Percentiles rank a stretch among this genome's conserved stretches.
phyloP scores from a whole-genome alignment of 768 basidiomycete species.

The Phallus indusiatus region DNA sequence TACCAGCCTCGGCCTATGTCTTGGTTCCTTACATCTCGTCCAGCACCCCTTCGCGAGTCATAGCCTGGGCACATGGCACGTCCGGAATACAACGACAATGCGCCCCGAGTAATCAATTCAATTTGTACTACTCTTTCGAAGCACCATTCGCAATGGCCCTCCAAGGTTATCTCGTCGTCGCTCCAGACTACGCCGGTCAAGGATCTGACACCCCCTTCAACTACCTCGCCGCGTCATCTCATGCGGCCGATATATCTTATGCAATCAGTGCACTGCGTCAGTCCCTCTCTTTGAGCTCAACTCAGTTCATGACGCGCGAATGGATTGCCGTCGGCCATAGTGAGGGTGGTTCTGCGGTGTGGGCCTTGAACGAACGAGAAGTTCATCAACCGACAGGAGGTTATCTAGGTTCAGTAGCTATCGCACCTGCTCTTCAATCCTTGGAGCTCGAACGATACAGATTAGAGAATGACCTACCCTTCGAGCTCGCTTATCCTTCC shows the following conservation, averaged over 20 bases:
- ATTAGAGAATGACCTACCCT: background rate
- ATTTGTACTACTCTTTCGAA: background rate
- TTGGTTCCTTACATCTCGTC: background rate
- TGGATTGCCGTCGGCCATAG: constrained; percentile 3
- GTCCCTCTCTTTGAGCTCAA: background rate
- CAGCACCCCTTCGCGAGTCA: background rate
- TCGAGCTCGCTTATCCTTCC: background rate
- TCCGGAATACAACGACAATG: constrained; percentile 3
- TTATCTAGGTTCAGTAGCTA: background rate
- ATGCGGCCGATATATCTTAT: background rate
- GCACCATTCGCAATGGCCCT: constrained; percentile 5
- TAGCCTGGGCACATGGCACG: constrained; percentile 6
- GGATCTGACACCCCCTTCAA: constrained; percentile 5
- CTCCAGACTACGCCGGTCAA: constrained; percentile 4
- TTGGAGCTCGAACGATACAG: background rate
- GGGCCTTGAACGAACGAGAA: constrained; percentile 7
- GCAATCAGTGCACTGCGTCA: background rate
- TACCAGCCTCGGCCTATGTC: constrained; percentile 4
- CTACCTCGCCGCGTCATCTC: constrained; percentile 1
- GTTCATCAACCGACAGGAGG: constrained; percentile 1
- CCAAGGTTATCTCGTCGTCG: constrained; percentile 1
- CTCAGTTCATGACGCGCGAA: background rate
- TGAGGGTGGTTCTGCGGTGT: constrained; percentile 3
- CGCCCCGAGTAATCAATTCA: background rate
- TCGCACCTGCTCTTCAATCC: constrained; percentile 1